Conservation (phyloP, 345 rosid genomes). For the Rubroshorea leprosula region DNA sequence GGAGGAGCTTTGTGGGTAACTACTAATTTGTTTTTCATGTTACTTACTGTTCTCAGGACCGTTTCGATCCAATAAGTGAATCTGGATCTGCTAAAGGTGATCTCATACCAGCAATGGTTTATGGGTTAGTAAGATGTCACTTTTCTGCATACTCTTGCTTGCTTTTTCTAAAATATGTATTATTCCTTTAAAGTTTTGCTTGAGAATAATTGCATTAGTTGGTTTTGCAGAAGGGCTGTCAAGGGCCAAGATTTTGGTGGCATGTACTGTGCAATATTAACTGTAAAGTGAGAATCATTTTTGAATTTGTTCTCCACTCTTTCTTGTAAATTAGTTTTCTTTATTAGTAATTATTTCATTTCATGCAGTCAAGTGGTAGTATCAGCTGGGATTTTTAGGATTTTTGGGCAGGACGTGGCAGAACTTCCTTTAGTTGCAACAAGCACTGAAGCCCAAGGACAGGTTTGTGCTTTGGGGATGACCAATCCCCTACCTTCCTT, state of each 20-base stretch:
- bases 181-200: not conserved
- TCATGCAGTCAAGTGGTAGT: conserved; percentile 68
- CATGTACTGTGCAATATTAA: conserved; percentile 75
- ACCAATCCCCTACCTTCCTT: not conserved
- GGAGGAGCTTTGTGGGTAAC: not conserved
- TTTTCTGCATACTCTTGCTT: not conserved
- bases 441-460: conserved; percentile 53
- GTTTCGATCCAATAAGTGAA: conserved; percentile 82
- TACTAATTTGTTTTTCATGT: conserved; percentile 14
- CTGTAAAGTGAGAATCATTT: conserved; percentile 61
- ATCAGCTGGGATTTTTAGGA: conserved; percentile 68
- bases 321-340: not conserved
- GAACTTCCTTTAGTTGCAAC: conserved; percentile 95
- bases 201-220: conserved; percentile 4
- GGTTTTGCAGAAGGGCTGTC: conserved; percentile 38
- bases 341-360: conserved; percentile 6
- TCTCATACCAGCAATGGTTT: conserved; percentile 80
- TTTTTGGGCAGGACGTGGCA: conserved; percentile 81
- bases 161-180: not conserved
- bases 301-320: not conserved
- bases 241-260: conserved; percentile 78
- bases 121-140: conserved; percentile 50
- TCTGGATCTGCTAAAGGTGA: conserved; percentile 46
- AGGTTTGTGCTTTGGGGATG: conserved; percentile 32
- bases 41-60: conserved; percentile 40